Evolutionary conservation across 1,284 basidiomycete genomes (phyloP).

Genomic region (Tilletiopsis washingtonensis): DNA sequence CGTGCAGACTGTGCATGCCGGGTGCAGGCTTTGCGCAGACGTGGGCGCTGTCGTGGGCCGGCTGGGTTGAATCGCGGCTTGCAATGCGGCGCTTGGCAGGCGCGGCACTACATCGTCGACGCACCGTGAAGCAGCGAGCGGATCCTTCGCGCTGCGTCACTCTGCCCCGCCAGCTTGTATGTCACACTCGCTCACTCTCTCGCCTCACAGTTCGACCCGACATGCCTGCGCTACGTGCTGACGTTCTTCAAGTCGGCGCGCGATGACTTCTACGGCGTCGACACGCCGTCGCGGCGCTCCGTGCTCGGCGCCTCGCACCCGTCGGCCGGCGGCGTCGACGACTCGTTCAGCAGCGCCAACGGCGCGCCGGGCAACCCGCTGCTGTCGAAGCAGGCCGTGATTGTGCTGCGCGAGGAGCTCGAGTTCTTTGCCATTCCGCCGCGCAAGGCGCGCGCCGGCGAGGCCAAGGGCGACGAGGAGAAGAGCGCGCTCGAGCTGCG

Average conservation of each 20-base stretch:
- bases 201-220: slow-evolving; percentile 77
- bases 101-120: too few relatives aligned
- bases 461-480: slow-evolving; percentile 56
- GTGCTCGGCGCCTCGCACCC: slow-evolving; percentile 50
- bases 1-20: too few relatives aligned
- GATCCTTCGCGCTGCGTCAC: too few relatives aligned
- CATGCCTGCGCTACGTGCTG: slow-evolving; percentile 88
- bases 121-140: too few relatives aligned
- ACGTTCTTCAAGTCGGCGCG: slow-evolving; percentile 81
- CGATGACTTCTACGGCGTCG: slow-evolving; percentile 84
- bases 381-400: slow-evolving; percentile 92
- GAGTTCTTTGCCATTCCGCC: slow-evolving; percentile 92
- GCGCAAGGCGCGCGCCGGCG: slow-evolving; percentile 8
- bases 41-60: too few relatives aligned
- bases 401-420: slow-evolving; percentile 92
- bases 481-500: slow-evolving; percentile 61
- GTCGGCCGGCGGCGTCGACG: slow-evolving; percentile 49
- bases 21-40: too few relatives aligned
- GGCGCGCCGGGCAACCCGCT: slow-evolving; percentile 55
- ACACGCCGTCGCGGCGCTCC: slow-evolving; percentile 50
- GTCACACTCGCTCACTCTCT: slow-evolving; percentile 2
- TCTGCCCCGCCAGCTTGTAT: too few relatives aligned
- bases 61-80: too few relatives aligned
- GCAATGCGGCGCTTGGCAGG: too few relatives aligned
- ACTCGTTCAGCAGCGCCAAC: not conserved